Percentiles rank a stretch among this genome's conserved stretches.
Conservation (phyloP, 1,139 yeast species). For the Scheffersomyces titani region DNA sequence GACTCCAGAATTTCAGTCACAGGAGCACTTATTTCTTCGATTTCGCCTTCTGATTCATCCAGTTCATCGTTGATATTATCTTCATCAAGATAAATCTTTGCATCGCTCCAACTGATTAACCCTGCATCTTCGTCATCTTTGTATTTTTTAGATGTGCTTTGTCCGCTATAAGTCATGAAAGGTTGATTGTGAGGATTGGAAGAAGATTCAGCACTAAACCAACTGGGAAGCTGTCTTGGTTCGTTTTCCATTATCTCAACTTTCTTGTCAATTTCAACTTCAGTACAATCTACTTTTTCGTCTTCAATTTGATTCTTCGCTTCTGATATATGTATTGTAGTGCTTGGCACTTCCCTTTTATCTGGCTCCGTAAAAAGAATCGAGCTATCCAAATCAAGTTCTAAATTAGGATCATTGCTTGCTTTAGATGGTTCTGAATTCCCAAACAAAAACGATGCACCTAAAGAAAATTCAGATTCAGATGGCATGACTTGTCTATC, state of each 20-base stretch:
- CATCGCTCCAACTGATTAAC: slow-evolving; percentile 50
- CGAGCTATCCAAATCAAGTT: slow-evolving; percentile 4
- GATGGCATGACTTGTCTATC: background rate
- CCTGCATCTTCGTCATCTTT: slow-evolving; percentile 52
- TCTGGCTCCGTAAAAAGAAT: slow-evolving; percentile 1
- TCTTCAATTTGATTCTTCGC: slow-evolving; percentile 5
- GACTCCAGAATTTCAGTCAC: background rate
- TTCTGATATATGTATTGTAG: background rate
- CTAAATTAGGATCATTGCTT: background rate
- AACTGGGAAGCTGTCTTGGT: slow-evolving; percentile 24
- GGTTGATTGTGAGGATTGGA: slow-evolving; percentile 14
- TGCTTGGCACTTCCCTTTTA: slow-evolving; percentile 1
- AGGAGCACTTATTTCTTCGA: slow-evolving; percentile 14
- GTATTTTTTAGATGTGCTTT: slow-evolving; percentile 5
- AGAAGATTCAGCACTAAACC: slow-evolving; percentile 29
- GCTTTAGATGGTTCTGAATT: background rate
- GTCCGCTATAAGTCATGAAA: background rate
- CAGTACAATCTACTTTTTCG: slow-evolving; percentile 3
- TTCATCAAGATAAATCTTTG: slow-evolving; percentile 28
- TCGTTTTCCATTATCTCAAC: slow-evolving; percentile 3
- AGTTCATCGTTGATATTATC: slow-evolving; percentile 11
- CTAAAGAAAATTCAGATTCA: slow-evolving; percentile 2
- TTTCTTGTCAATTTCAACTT: slow-evolving; percentile 4
- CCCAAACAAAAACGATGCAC: slow-evolving; percentile 7
- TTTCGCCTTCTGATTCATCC: slow-evolving; percentile 9